phyloP scores from a whole-genome alignment of 441 rosid species.

The Jatropha multifida region DNA sequence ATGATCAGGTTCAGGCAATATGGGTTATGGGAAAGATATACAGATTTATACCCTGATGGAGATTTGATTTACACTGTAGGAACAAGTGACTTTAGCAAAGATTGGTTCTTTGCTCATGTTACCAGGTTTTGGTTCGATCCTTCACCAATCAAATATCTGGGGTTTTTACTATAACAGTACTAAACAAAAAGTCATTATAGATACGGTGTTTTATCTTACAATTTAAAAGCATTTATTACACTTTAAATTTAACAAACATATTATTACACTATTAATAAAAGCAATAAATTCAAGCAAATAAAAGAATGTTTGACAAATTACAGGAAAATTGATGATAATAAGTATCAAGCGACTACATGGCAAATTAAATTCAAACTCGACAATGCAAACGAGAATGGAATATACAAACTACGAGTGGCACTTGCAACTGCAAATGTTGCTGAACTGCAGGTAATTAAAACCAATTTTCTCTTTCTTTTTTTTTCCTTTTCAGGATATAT shows the following conservation, averaged over 20 bases:
- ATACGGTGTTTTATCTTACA: too few relatives aligned
- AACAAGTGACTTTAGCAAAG: conserved; percentile 38
- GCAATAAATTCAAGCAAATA: background rate
- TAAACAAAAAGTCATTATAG: too few relatives aligned
- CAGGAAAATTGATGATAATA: conserved; percentile 48
- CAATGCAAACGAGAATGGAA: conserved; percentile 28
- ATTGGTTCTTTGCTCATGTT: conserved; percentile 65
- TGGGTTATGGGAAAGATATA: conserved; percentile 58
- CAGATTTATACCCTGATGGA: conserved; percentile 45
- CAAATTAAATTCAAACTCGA: conserved; percentile 60
- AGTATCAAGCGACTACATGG: conserved; percentile 68
- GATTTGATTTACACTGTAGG: conserved; percentile 57
- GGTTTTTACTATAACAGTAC: too few relatives aligned
- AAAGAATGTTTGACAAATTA: background rate
- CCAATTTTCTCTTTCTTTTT: too few relatives aligned
- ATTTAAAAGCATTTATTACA: too few relatives aligned
- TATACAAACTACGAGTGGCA: conserved; percentile 60
- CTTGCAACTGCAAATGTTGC: conserved; percentile 71
- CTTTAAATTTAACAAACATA: too few relatives aligned
- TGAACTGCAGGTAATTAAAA: conserved; percentile 51
- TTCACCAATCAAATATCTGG: background rate
- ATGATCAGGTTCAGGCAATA: conserved; percentile 66
- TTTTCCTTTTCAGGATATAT: conserved; percentile 33
- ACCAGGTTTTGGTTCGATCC: conserved; percentile 36
- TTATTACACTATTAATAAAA: too few relatives aligned